Evolutionary conservation across 345 rosid genomes (phyloP).

Genomic region (Camelina laxa): DNA sequence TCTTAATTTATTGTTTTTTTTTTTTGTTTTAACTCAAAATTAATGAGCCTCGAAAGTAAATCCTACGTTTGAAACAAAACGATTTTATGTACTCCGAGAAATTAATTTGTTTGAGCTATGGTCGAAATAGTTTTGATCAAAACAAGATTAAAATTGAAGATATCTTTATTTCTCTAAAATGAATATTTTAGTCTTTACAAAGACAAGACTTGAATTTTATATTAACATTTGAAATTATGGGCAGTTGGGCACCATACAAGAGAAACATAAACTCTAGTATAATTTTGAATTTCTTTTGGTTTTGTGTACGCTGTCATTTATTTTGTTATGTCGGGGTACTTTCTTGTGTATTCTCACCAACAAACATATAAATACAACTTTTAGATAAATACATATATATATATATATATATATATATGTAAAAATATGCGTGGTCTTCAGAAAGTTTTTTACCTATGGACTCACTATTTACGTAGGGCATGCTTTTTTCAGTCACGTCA

Average conservation of each 20-base stretch:
- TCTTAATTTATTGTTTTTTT: not conserved
- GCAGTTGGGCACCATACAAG: not conserved
- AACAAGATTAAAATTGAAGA: not conserved
- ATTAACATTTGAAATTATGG: not conserved
- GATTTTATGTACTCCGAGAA: not conserved
- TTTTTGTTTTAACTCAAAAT: not conserved
- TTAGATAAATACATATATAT: not conserved
- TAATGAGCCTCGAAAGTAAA: not conserved
- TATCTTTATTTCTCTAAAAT: not conserved
- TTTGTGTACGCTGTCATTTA: conserved; percentile 10
- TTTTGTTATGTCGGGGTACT: conserved; percentile 10
- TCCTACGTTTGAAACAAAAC: not conserved
- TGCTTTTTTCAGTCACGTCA: conserved; percentile 46
- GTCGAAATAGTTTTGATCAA: not conserved
- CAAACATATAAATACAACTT: conserved; percentile 25
- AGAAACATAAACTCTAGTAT: not conserved
- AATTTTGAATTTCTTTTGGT: not conserved
- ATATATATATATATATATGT: not conserved
- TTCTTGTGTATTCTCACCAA: conserved; percentile 26
- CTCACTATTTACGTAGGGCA: conserved; percentile 43
- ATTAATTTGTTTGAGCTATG: not conserved
- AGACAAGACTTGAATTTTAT: not conserved
- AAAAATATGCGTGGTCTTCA: conserved; percentile 18
- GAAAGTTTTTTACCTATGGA: conserved; percentile 15
- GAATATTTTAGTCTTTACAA: not conserved